Evolutionary conservation across 306 rosid genomes (phyloP).

Genomic region (Cyamopsis tetragonoloba): DNA sequence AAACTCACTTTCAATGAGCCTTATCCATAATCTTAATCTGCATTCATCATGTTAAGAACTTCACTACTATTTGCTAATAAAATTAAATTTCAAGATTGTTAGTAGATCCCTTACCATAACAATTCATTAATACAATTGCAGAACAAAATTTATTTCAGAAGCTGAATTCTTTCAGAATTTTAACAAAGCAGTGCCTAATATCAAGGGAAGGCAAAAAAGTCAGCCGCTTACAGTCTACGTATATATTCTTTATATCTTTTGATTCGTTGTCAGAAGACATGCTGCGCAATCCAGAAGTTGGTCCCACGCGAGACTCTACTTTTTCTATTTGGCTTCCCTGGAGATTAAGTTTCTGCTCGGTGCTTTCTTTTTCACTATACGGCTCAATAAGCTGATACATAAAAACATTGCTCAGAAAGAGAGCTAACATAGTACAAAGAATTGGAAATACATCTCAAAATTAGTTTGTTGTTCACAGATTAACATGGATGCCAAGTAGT

Average conservation of each 20-base stretch:
- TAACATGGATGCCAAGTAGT: not conserved
- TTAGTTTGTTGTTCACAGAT: constrained; percentile 1
- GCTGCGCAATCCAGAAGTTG: constrained; percentile 32
- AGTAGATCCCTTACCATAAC: not conserved
- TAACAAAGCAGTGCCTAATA: not conserved
- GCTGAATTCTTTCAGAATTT: not conserved
- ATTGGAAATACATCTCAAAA: not conserved
- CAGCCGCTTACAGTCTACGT: constrained; percentile 65
- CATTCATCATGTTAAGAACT: not conserved
- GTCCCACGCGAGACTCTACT: constrained; percentile 34
- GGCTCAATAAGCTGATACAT: constrained; percentile 57
- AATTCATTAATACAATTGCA: not conserved
- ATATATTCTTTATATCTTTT: constrained; percentile 78
- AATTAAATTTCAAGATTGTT: not conserved
- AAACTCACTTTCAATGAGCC: no score
- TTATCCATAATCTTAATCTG: not conserved
- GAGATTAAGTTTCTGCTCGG: constrained; percentile 34
- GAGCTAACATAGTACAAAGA: not conserved
- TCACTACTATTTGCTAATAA: not conserved
- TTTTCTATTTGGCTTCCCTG: constrained; percentile 40
- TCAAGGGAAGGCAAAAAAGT: constrained; percentile 5
- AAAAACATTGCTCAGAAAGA: not conserved
- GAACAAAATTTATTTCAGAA: not conserved
- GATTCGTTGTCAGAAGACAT: constrained; percentile 54
- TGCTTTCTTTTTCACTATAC: constrained; percentile 42